Base-by-base conservation (phyloP, 2,329 filamentous ascomycete species). In the Karstenula rhodostoma region DNA sequence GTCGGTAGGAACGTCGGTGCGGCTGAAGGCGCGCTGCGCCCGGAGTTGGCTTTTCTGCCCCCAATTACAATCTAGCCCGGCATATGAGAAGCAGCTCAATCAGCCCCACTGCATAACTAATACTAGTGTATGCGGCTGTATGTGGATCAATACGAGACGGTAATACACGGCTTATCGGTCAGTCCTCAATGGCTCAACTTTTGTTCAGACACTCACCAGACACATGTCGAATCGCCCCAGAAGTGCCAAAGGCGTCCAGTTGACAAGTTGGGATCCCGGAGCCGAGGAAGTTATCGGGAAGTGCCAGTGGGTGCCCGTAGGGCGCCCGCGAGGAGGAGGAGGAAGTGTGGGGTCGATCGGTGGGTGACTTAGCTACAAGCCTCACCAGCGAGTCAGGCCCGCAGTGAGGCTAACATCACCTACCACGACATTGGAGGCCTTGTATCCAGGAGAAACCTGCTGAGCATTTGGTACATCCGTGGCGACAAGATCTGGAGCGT, bases 311-410 rank as follows among this genome's bases (percentile, higher is more conserved):
- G 2, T 44, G n/a, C n/a, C n/a, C n/a, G n/a, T n/a, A n/a, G n/a
- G n/a, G n/a, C n/a, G n/a, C n/a, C n/a, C n/a, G n/a, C n/a, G n/a
- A n/a, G n/a, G n/a, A n/a, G n/a, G n/a, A n/a, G n/a, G n/a, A n/a
- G n/a, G n/a, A n/a, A n/a, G n/a, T n/a, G n/a, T n/a, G n/a, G n/a
- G n/a, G n/a, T n/a, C n/a, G n/a, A n/a, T n/a, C n/a, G n/a, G n/a
- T n/a, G n/a, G n/a, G n/a, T n/a, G n/a, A n/a, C n/a, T n/a, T n/a
- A 3, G 67, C 87, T 83, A 72, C 86, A 88, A 7, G 87, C 81
- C 8, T 81, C 69, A 0, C 90, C 90, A 6, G 89, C 89, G 6
- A 94, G 77, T 82, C 48, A 95, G 79, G 61, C 89, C 83, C 1
- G 90, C 91, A 1, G 85, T 89, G 57, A 93, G 78, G 8, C 86